Percentiles rank a stretch among this genome's conserved stretches.
These are phyloP conservation scores for Leccinum subgranulosum DNA, from an alignment of 768 basidiomycete species.

Conservation along the genomic window DNA sequence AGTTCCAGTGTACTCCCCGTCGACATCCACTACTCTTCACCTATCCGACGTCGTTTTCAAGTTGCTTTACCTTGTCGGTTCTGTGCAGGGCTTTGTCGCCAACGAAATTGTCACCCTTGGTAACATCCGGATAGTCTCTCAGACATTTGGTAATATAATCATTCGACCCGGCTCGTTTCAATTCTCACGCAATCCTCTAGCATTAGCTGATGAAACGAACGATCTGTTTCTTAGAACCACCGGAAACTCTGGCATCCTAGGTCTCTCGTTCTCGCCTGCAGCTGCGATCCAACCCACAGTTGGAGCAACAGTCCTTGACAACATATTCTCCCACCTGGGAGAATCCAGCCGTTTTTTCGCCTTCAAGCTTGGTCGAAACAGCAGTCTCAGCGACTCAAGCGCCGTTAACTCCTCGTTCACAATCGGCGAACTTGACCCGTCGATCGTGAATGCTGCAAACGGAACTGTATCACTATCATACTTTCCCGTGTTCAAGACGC, in stretches of 20 bases:
- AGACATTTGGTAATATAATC: constrained; percentile 42
- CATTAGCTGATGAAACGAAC: constrained; percentile 41
- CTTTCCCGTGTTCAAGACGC: constrained; percentile 39
- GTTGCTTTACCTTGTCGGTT: constrained; percentile 51
- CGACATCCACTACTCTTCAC: constrained; percentile 30
- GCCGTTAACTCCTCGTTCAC: constrained; percentile 43
- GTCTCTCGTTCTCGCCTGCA: constrained; percentile 47
- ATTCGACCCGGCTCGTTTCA: not conserved
- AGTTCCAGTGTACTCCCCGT: constrained; percentile 39
- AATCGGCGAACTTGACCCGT: constrained; percentile 47
- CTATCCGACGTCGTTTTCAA: constrained; percentile 38
- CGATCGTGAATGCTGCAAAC: constrained; percentile 20
- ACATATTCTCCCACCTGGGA: constrained; percentile 41
- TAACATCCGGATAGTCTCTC: constrained; percentile 41
- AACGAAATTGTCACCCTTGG: constrained; percentile 48
- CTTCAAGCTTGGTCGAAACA: constrained; percentile 43
- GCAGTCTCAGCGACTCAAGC: constrained; percentile 14
- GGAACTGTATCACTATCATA: constrained; percentile 33
- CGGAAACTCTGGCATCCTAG: constrained; percentile 54
- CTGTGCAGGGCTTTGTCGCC: constrained; percentile 49
- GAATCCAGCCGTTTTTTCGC: constrained; percentile 47
- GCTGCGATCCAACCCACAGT: constrained; percentile 43
- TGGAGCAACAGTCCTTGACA: constrained; percentile 48
- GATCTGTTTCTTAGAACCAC: constrained; percentile 43
- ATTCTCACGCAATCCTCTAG: constrained; percentile 27